phyloP scores from a whole-genome alignment of 805 yeast genomes.

The Lipomyces yamanashiensis region DNA sequence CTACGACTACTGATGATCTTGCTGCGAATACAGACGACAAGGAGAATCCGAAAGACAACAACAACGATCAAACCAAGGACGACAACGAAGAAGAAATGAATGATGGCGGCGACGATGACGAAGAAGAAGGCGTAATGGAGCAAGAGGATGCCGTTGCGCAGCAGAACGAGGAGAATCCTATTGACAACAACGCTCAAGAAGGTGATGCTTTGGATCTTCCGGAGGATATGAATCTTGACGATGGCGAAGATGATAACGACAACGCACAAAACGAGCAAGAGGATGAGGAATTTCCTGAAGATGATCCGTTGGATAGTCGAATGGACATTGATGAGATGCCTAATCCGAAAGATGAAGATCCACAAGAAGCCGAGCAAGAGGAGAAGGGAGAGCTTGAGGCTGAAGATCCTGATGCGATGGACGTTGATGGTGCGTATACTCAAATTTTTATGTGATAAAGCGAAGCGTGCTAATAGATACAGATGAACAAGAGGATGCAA shows the following conservation, averaged over 20 bases:
- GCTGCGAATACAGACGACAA: conserved; percentile 32
- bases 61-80: conserved; percentile 37
- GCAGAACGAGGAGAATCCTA: conserved; percentile 51
- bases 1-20: conserved; percentile 27
- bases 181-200: conserved; percentile 75
- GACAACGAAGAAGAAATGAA: conserved; percentile 39
- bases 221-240: conserved; percentile 87
- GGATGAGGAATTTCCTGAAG: conserved; percentile 42
- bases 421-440: conserved; percentile 1
- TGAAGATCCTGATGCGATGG: conserved; percentile 36
- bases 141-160: conserved; percentile 48
- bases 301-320: conserved; percentile 43
- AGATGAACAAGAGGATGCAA: not conserved
- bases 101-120: conserved; percentile 46
- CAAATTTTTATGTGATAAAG: not conserved
- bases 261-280: conserved; percentile 49
- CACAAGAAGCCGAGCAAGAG: conserved; percentile 41
- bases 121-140: conserved; percentile 43
- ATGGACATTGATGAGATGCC: conserved; percentile 44
- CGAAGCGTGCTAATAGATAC: not conserved
- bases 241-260: conserved; percentile 60
- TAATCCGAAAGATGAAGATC: conserved; percentile 42
- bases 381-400: conserved; percentile 37
- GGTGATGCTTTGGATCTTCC: conserved; percentile 87
- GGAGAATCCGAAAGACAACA: conserved; percentile 38